phyloP scores from a whole-genome alignment of 164 flowering plant species.

The Platanus orientalis region DNA sequence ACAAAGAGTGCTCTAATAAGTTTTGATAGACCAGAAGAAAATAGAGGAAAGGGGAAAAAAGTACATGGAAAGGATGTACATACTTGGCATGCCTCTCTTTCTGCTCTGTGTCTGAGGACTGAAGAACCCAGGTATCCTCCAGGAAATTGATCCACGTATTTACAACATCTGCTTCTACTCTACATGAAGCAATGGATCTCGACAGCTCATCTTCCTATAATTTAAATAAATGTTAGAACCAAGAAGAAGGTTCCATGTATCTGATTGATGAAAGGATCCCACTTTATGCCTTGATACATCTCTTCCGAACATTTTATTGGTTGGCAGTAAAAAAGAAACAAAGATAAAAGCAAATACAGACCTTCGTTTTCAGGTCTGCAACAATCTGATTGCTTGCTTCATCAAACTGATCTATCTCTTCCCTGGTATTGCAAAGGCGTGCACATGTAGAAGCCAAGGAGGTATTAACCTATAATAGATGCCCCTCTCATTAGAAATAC shows the following conservation, averaged over 20 bases:
- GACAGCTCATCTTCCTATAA: slow-evolving; percentile 83
- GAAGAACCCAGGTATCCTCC: slow-evolving; percentile 93
- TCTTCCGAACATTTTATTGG: background rate
- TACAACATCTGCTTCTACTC: slow-evolving; percentile 71
- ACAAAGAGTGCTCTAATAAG: background rate
- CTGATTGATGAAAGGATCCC: slow-evolving; percentile 1
- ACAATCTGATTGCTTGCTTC: slow-evolving; percentile 79
- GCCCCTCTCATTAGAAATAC: background rate
- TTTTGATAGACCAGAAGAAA: background rate
- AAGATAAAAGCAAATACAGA: slow-evolving; percentile 18
- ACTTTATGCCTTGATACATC: no score
- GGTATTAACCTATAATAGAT: slow-evolving; percentile 49
- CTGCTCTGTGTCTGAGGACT: slow-evolving; percentile 49
- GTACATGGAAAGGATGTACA: slow-evolving; percentile 17
- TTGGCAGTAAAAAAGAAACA: background rate
- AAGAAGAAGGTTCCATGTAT: background rate
- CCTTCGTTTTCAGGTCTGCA: slow-evolving; percentile 67
- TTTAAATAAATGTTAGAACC: slow-evolving; percentile 9
- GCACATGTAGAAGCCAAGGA: slow-evolving; percentile 53
- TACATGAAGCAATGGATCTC: slow-evolving; percentile 64
- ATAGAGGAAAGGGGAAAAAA: background rate
- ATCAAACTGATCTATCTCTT: slow-evolving; percentile 86
- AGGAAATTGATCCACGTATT: slow-evolving; percentile 90
- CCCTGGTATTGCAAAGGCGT: slow-evolving; percentile 71
- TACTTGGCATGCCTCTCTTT: slow-evolving; percentile 74